These are phyloP conservation scores for Solanum appendiculatum DNA, from an alignment of 257 asterid species.

Conservation along the genomic window DNA sequence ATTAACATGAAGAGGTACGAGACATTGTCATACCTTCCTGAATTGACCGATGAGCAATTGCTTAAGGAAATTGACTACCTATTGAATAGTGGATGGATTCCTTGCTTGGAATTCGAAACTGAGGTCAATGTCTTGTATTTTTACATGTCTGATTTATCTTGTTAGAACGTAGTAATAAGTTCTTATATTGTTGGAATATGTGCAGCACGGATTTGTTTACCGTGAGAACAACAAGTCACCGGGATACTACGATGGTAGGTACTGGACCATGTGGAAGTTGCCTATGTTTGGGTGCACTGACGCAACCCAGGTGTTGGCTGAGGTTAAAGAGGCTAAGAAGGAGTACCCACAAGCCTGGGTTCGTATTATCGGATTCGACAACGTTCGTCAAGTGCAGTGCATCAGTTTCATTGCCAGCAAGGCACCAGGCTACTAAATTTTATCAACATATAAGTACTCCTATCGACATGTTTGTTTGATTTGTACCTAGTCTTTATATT, in stretches of 20 bases:
- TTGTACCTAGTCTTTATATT: neutral
- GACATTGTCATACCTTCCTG: slow-evolving; percentile 22
- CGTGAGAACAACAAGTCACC: slow-evolving; percentile 25
- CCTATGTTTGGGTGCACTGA: slow-evolving; percentile 59
- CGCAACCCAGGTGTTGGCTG: slow-evolving; percentile 26
- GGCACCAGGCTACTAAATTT: neutral
- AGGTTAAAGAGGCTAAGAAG: slow-evolving; percentile 22
- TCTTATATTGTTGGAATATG: neutral
- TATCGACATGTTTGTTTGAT: neutral
- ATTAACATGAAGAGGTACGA: slow-evolving; percentile 6
- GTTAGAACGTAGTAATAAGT: neutral
- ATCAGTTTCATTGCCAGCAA: slow-evolving; percentile 26
- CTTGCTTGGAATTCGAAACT: slow-evolving; percentile 47
- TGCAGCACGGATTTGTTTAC: slow-evolving; percentile 24
- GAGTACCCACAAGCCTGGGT: slow-evolving; percentile 18
- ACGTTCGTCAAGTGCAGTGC: slow-evolving; percentile 30
- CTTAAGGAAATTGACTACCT: slow-evolving; percentile 36
- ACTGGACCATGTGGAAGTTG: slow-evolving; percentile 62
- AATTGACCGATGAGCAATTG: slow-evolving; percentile 16
- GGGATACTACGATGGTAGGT: slow-evolving; percentile 40
- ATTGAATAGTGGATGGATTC: slow-evolving; percentile 23
- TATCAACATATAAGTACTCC: neutral
- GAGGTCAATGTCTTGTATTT: slow-evolving; percentile 3
- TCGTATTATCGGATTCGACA: slow-evolving; percentile 45
- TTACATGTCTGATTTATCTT: too few relatives aligned